Evolutionary conservation across 305 asterid genomes (phyloP).

Genomic region (Caryopteris hybrid): DNA sequence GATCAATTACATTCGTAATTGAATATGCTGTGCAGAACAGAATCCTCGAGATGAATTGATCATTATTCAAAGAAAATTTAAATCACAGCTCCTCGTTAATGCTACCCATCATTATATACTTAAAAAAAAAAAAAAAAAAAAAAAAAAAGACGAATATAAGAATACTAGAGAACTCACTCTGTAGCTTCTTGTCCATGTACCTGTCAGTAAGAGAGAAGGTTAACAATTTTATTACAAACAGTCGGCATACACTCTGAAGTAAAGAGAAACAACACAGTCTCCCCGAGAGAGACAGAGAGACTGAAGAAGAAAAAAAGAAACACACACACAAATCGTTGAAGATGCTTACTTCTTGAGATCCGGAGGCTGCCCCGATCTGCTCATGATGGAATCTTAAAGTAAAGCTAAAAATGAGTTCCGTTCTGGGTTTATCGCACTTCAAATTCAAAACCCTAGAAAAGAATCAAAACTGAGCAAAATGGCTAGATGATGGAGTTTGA

Average conservation of each 20-base stretch:
- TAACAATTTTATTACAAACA: neutral
- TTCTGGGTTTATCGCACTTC: constrained; percentile 21
- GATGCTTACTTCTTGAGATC: constrained; percentile 69
- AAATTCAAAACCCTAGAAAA: constrained; percentile 38
- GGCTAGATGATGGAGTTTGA: neutral
- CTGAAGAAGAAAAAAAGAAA: neutral
- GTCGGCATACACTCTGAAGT: neutral
- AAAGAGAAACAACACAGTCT: neutral
- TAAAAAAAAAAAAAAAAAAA: neutral
- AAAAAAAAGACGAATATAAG: neutral
- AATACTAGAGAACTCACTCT: constrained; percentile 42
- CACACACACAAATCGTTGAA: neutral
- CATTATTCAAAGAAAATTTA: neutral
- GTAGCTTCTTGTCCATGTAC: constrained; percentile 89
- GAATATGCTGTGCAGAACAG: neutral
- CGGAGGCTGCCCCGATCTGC: constrained; percentile 93
- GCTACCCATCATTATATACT: too few species aligned
- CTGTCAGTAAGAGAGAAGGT: constrained; percentile 23
- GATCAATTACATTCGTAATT: neutral
- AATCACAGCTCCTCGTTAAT: neutral
- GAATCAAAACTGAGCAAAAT: neutral
- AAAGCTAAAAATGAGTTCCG: constrained; percentile 2
- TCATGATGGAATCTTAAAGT: constrained; percentile 38
- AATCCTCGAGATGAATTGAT: neutral
- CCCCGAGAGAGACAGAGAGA: too few species aligned